Evolutionary conservation across 495 filamentous ascomycete genomes (phyloP).

Genomic region (Penicillium robsamsonii): DNA sequence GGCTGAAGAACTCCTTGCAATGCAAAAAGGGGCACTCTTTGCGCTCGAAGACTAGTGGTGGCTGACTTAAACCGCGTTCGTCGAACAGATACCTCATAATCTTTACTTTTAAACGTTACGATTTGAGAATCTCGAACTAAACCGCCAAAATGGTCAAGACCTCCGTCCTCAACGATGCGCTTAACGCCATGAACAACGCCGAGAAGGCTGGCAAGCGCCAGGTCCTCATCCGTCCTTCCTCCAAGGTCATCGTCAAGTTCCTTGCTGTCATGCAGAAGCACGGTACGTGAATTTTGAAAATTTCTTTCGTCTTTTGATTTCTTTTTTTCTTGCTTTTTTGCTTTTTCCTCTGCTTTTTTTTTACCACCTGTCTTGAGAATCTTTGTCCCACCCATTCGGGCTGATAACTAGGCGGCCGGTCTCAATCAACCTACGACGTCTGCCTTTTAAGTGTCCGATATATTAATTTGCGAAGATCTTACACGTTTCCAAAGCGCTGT

Average conservation of each 20-base stretch:
- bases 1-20: constrained; percentile 88
- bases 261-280: constrained; percentile 97
- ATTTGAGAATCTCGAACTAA: constrained; percentile 79
- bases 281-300: constrained; percentile 62
- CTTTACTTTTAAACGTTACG: constrained; percentile 43
- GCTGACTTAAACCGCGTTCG: constrained; percentile 60
- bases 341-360: neutral
- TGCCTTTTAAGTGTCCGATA: constrained; percentile 99
- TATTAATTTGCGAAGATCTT: constrained; percentile 80
- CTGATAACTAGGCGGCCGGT: constrained; percentile 99
- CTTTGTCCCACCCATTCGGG: constrained; percentile 56
- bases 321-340: constrained; percentile 18
- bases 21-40: constrained; percentile 83
- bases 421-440: constrained; percentile 72
- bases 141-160: constrained; percentile 94
- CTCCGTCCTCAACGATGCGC: constrained; percentile 97
- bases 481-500: constrained; percentile 74
- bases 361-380: neutral
- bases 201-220: constrained; percentile 99
- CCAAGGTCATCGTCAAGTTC: constrained; percentile 99
- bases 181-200: constrained; percentile 99
- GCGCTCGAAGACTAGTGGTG: constrained; percentile 79
- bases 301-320: neutral
- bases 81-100: constrained; percentile 73
- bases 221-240: constrained; percentile 91